Evolutionary conservation across 371 early-diverging fungal species (phyloP).

Genomic region (Parasitella parasitica): DNA sequence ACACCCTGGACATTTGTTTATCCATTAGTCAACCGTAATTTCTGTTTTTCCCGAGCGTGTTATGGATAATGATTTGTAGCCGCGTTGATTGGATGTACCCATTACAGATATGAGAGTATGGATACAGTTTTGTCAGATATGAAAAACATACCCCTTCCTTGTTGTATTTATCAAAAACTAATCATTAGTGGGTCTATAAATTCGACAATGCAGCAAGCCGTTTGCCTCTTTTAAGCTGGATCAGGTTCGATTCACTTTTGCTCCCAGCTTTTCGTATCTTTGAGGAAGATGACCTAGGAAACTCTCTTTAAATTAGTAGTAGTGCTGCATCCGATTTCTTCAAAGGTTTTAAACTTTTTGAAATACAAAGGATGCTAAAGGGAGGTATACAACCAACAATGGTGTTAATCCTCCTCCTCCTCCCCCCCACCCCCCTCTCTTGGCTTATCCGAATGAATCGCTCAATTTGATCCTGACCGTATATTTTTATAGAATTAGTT

Average conservation of each 20-base stretch:
- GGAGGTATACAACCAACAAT: too few relatives aligned
- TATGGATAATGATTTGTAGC: conserved; percentile 13
- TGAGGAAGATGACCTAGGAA: conserved; percentile 1
- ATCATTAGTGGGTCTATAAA: conserved; percentile 5
- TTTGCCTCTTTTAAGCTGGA: conserved; percentile 13
- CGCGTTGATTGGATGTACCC: conserved; percentile 1
- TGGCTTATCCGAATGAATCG: too few relatives aligned
- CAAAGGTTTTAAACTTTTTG: conserved; percentile 8
- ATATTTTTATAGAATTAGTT: background rate
- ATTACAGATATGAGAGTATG: conserved; percentile 2
- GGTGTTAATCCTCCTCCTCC: too few relatives aligned
- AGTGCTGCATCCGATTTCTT: conserved; percentile 3
- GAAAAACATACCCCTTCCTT: conserved; percentile 16
- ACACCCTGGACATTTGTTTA: too few relatives aligned
- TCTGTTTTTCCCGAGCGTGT: too few relatives aligned
- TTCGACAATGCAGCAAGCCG: conserved; percentile 6
- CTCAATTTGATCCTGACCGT: background rate
- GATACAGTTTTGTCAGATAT: conserved; percentile 8
- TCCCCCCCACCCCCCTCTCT: too few relatives aligned
- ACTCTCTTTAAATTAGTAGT: conserved; percentile 7
- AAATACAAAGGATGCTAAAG: background rate
- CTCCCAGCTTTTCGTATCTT: conserved; percentile 18
- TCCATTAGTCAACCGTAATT: too few relatives aligned
- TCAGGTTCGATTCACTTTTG: conserved; percentile 11
- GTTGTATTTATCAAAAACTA: conserved; percentile 13